Conservation (phyloP, 768 basidiomycete species). For the Steccherinum ochraceum region DNA sequence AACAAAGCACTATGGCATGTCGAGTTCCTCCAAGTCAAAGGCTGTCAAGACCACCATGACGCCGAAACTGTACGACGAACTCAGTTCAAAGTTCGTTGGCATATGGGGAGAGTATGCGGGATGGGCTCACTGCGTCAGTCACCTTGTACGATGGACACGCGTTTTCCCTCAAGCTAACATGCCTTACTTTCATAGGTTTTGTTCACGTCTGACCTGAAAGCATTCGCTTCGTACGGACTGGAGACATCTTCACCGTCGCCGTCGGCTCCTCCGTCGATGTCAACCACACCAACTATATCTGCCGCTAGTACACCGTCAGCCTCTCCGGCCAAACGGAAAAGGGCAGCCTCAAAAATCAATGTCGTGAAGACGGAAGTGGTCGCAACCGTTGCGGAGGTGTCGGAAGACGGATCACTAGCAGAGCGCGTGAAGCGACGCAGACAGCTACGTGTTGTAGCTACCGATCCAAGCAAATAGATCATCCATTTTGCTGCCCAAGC, state of each 20-base stretch:
- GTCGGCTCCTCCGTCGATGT: conserved; percentile 7
- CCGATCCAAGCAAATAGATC: no score
- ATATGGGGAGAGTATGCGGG: conserved; percentile 86
- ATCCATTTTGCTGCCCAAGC: not conserved
- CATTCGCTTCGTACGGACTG: conserved; percentile 27
- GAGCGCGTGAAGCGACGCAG: conserved; percentile 21
- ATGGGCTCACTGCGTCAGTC: conserved; percentile 79
- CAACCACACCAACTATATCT: conserved; percentile 1
- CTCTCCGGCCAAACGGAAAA: conserved; percentile 14
- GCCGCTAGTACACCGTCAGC: not conserved
- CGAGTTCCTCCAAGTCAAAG: conserved; percentile 29
- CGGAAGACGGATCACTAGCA: conserved; percentile 11
- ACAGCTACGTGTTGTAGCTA: no score
- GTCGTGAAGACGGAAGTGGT: not conserved
- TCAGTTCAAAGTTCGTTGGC: conserved; percentile 50
- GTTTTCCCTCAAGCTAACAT: not conserved
- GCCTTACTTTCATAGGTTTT: conserved; percentile 20
- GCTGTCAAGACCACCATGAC: conserved; percentile 56
- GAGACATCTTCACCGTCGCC: conserved; percentile 10
- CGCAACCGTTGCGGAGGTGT: not conserved
- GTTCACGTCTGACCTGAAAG: conserved; percentile 33
- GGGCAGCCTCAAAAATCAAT: not conserved
- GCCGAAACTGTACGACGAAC: conserved; percentile 68
- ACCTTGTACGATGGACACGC: not conserved
- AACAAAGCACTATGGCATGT: conserved; percentile 67